Evolutionary conservation across 306 rosid species (phyloP), one percentile per base, ranked within the genome.

Genomic region (Quercus aquifolioides): DNA sequence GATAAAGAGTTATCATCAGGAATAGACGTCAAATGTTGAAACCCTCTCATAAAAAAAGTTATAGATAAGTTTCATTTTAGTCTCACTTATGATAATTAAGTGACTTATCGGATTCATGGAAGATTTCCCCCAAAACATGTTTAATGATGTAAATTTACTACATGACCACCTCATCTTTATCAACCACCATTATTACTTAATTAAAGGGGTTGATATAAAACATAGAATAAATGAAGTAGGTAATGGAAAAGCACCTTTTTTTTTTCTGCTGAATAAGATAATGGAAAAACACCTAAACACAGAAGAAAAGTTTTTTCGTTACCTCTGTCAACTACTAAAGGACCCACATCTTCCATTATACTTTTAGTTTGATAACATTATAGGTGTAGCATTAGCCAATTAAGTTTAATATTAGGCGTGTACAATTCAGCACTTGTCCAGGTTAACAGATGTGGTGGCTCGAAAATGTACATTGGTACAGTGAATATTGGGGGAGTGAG

Each of bases 401-500:
- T 59, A 74, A 55, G 68, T 20, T 82, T 20, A 56, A 21, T 56
- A 19, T 41, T 78, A 38, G 46, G 26, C 6, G 41, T 14, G 19
- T 41, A 20, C 21, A 35, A 35, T 19, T 18, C 21, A 23, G 52
- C 52, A 19, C 52, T 19, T 33, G 81, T 79, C 49, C 80, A 23
- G 55, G 79, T 63, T 28, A 41, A 52, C 19, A 76, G 75, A 69
- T 73, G 82, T 69, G 86, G 86, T 80, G 77, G 69, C 84, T 82
- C 69, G 84, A n/a, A 76, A 54, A 18, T 76, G 82, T 41, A n/a
- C 6, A 20, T 1, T 74, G 23, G 31, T 49, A 65, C 76, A 51
- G 57, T 19, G 19, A 28, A 9, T 73, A 75, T 55, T 67, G 79
- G 84, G 19, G 25, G 62, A 51, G 74, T n/a, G 3, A 69, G 70